phyloP scores from a whole-genome alignment of 1,284 basidiomycete species.

The Ganoderma lingzhi region DNA sequence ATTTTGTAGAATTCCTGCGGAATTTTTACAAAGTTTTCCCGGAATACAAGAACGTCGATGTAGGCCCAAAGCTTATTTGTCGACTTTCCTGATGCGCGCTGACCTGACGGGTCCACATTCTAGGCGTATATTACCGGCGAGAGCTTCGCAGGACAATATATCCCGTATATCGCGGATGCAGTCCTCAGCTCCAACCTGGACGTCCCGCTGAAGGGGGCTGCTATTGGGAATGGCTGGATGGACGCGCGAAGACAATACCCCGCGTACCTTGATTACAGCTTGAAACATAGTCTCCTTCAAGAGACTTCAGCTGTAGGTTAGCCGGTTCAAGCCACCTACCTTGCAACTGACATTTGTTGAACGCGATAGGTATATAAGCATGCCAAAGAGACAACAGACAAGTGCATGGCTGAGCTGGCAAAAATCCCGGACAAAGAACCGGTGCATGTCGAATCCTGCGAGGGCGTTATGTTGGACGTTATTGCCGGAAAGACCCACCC shows the following conservation, averaged over 20 bases:
- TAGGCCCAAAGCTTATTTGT: slow-evolving; percentile 51
- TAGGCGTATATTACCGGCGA: slow-evolving; percentile 95
- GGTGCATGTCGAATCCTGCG: slow-evolving; percentile 74
- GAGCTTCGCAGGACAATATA: slow-evolving; percentile 98
- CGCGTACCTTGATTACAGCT: slow-evolving; percentile 88
- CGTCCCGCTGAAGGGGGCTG: slow-evolving; percentile 78
- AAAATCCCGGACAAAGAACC: slow-evolving; percentile 59
- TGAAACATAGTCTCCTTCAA: slow-evolving; percentile 83
- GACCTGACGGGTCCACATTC: slow-evolving; percentile 16
- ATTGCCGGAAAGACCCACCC: slow-evolving; percentile 67
- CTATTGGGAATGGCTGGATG: slow-evolving; percentile 99
- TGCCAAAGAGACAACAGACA: slow-evolving; percentile 69
- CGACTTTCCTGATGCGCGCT: not conserved
- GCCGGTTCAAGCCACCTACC: not conserved
- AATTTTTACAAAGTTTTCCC: slow-evolving; percentile 95
- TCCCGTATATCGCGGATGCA: slow-evolving; percentile 93
- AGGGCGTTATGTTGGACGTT: slow-evolving; percentile 69
- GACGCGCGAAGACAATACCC: slow-evolving; percentile 91
- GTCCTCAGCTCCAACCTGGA: slow-evolving; percentile 71
- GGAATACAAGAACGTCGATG: slow-evolving; percentile 85
- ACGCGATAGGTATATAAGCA: slow-evolving; percentile 62
- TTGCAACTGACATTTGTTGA: not conserved
- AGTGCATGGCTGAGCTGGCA: slow-evolving; percentile 68
- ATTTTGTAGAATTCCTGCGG: slow-evolving; percentile 85
- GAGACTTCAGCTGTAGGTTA: slow-evolving; percentile 70